Percentiles rank a stretch among this genome's conserved stretches.
phyloP scores from a whole-genome alignment of 306 rosid species.

The Macrotyloma uniflorum region DNA sequence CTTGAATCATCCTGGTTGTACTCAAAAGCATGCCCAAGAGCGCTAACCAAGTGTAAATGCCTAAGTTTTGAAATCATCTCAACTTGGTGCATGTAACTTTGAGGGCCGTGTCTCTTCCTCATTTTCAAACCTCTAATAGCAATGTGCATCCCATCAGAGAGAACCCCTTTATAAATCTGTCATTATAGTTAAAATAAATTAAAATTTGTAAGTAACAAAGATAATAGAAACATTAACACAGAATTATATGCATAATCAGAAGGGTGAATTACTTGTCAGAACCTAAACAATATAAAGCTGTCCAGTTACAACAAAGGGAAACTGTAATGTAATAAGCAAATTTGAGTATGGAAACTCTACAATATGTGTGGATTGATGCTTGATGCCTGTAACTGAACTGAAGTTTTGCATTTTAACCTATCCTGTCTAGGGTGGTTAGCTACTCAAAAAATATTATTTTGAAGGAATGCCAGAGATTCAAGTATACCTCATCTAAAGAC shows the following conservation, averaged over 20 bases:
- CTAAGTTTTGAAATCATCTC: slow-evolving; percentile 87
- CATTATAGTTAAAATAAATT: slow-evolving; percentile 9
- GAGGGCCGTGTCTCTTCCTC: slow-evolving; percentile 68
- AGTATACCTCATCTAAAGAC: slow-evolving; percentile 8
- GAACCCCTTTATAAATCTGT: slow-evolving; percentile 81
- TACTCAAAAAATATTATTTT: background rate
- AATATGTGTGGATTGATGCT: background rate
- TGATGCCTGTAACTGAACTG: background rate
- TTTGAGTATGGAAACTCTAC: background rate
- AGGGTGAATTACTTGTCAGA: background rate
- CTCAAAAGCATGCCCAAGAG: slow-evolving; percentile 96
- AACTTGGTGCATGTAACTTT: slow-evolving; percentile 66
- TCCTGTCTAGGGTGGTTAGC: background rate
- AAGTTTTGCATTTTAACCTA: slow-evolving; percentile 1
- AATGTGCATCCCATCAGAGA: slow-evolving; percentile 73
- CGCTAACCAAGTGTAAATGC: slow-evolving; percentile 77
- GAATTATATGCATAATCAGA: background rate
- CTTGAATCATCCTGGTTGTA: slow-evolving; percentile 67
- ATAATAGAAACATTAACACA: background rate
- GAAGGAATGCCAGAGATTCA: slow-evolving; percentile 7
- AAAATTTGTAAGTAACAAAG: background rate
- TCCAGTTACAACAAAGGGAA: background rate
- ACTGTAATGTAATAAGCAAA: slow-evolving; percentile 1
- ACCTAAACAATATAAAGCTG: background rate
- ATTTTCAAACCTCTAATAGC: slow-evolving; percentile 67